A percentile compares a stretch with the other conserved stretches of the same genome.
These are phyloP conservation scores for Xanthoconium stramineum DNA, from an alignment of 768 basidiomycete species.

Conservation along the genomic window DNA sequence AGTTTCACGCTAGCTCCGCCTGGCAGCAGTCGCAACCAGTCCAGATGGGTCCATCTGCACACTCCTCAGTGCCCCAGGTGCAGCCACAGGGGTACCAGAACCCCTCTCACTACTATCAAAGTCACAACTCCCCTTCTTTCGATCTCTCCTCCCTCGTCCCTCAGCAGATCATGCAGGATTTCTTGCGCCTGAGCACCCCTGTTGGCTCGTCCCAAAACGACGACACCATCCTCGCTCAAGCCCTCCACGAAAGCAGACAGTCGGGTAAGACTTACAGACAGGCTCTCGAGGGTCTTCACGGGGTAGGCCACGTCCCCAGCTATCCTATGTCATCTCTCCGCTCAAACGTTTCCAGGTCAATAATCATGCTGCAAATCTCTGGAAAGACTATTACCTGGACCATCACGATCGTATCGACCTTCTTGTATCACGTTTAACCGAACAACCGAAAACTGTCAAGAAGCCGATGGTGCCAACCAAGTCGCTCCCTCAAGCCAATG, in stretches of 20 bases:
- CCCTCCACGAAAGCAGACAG: conserved; percentile 36
- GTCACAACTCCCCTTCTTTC: conserved; percentile 17
- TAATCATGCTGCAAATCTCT: conserved; percentile 53
- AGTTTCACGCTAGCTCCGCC: conserved; percentile 24
- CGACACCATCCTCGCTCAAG: conserved; percentile 55
- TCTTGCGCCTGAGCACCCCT: conserved; percentile 50
- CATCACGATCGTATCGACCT: conserved; percentile 59
- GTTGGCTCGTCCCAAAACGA: conserved; percentile 49
- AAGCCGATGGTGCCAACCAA: conserved; percentile 24
- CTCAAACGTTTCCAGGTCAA: conserved; percentile 34
- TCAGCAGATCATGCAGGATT: conserved; percentile 56
- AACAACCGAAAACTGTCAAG: conserved; percentile 29
- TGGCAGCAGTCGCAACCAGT: conserved; percentile 34
- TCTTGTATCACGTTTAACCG: conserved; percentile 23
- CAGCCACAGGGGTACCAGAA: conserved; percentile 17
- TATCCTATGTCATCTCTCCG: not conserved
- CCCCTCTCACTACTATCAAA: conserved; percentile 23
- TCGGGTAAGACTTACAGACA: conserved; percentile 54
- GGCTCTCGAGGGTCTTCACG: conserved; percentile 64
- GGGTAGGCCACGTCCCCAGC: conserved; percentile 40
- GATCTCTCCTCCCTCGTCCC: conserved; percentile 40
- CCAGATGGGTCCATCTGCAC: conserved; percentile 33
- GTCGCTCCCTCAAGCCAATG: conserved; percentile 6
- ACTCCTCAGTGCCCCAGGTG: conserved; percentile 26
- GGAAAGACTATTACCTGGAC: conserved; percentile 82